Conservation (phyloP, 257 asterid genomes). For the Solanum arcanum region DNA sequence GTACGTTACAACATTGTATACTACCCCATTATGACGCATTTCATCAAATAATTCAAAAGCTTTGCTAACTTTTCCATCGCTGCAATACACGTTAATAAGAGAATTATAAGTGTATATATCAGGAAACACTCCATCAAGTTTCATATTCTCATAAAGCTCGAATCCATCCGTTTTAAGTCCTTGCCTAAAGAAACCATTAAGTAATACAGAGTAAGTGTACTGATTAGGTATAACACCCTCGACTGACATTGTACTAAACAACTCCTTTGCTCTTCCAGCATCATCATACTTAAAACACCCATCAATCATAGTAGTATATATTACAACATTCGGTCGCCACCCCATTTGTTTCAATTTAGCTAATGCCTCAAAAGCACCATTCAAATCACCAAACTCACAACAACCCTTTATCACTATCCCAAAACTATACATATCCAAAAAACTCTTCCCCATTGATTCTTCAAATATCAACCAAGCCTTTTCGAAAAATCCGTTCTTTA, state of each 20-base stretch:
- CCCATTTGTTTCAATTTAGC: slow-evolving; percentile 29
- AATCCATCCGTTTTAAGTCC: slow-evolving; percentile 47
- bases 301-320: slow-evolving; percentile 57
- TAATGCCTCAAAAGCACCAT: slow-evolving; percentile 39
- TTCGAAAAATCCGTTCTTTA: slow-evolving; percentile 19
- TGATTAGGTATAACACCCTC: slow-evolving; percentile 58
- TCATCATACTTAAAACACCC: slow-evolving; percentile 56
- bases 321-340: slow-evolving; percentile 48
- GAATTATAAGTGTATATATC: slow-evolving; percentile 46
- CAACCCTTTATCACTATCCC: slow-evolving; percentile 75
- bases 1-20: slow-evolving; percentile 51
- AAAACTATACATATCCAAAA: slow-evolving; percentile 47
- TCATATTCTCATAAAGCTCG: slow-evolving; percentile 56
- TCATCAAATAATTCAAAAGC: slow-evolving; percentile 45
- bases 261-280: slow-evolving; percentile 32
- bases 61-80: slow-evolving; percentile 20
- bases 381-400: slow-evolving; percentile 36
- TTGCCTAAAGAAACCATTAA: slow-evolving; percentile 47
- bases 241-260: slow-evolving; percentile 35
- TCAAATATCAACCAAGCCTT: slow-evolving; percentile 35
- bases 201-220: slow-evolving; percentile 50
- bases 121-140: slow-evolving; percentile 42
- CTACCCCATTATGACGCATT: slow-evolving; percentile 47
- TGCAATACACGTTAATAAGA: slow-evolving; percentile 38
- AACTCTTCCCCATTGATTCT: slow-evolving; percentile 20